Evolutionary conservation across 176 grass and related monocot genomes (phyloP).

Genomic region (Musa itinerans): DNA sequence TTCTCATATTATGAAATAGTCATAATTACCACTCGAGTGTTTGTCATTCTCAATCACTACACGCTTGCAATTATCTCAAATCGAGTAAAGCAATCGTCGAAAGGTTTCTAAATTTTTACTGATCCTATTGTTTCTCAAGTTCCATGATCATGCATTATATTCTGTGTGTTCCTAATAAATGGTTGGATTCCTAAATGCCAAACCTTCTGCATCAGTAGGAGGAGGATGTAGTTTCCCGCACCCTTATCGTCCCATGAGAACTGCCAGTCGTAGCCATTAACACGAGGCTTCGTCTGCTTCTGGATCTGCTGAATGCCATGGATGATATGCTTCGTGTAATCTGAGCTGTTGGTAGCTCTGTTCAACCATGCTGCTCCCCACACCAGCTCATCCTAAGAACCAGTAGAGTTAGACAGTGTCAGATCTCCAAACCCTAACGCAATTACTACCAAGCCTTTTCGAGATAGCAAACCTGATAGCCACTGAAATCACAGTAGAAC

Average conservation of each 20-base stretch:
- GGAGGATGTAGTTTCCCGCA: constrained; percentile 6
- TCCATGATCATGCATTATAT: too few species aligned
- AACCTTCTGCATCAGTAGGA: neutral
- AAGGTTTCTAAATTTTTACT: too few species aligned
- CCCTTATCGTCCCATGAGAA: constrained; percentile 10
- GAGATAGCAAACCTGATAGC: neutral
- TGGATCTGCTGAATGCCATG: neutral
- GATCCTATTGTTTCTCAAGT: too few species aligned
- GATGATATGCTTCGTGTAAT: neutral
- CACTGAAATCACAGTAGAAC: neutral
- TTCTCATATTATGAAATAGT: too few species aligned
- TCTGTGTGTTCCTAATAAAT: neutral
- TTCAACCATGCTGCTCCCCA: constrained; percentile 1
- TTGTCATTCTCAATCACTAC: too few species aligned
- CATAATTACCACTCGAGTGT: too few species aligned
- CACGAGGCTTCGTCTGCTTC: neutral
- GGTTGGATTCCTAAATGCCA: too few species aligned
- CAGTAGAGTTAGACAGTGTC: neutral
- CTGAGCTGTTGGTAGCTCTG: neutral
- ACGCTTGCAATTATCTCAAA: too few species aligned
- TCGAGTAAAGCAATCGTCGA: too few species aligned
- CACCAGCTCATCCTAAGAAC: neutral
- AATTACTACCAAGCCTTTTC: too few species aligned
- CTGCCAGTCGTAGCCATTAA: neutral
- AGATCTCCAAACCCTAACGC: too few species aligned